A percentile compares a stretch with the other conserved stretches of the same genome.
These are phyloP conservation scores for Aquanectria penicillioides DNA, from an alignment of 2,329 filamentous ascomycete genomes.

Conservation along the genomic window DNA sequence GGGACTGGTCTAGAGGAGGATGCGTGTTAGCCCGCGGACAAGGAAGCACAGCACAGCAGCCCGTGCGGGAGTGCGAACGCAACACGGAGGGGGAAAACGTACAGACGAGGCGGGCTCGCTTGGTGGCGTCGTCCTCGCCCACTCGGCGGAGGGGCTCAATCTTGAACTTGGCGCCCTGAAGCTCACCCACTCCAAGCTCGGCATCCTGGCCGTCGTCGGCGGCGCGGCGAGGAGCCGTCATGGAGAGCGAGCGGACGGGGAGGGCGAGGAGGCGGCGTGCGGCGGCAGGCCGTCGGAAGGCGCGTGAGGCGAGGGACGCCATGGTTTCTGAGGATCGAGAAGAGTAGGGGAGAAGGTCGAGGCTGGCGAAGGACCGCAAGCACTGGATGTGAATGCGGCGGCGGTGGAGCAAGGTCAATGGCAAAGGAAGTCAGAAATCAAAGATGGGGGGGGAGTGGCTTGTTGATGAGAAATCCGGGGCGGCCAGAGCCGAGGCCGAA, in stretches of 20 bases:
- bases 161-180: constrained; percentile 86
- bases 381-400: neutral
- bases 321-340: constrained; percentile 15
- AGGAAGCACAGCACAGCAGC: too few species aligned
- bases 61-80: neutral
- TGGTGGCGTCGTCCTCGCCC: constrained; percentile 86
- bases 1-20: constrained; percentile 80
- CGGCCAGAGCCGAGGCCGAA: constrained; percentile 35
- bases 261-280: constrained; percentile 31
- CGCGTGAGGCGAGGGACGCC: constrained; percentile 37
- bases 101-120: constrained; percentile 84
- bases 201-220: constrained; percentile 24
- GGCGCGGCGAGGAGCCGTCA: constrained; percentile 31
- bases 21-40: neutral
- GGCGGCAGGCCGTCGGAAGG: constrained; percentile 31
- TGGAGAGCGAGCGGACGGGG: constrained; percentile 34
- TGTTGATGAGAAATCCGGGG: constrained; percentile 32
- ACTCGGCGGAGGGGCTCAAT: constrained; percentile 88
- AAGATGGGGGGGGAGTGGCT: constrained; percentile 5
- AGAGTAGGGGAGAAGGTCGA: too few species aligned
- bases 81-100: constrained; percentile 48
- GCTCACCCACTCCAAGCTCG: constrained; percentile 85
- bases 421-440: constrained; percentile 20
- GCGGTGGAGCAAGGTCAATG: neutral
- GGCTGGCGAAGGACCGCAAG: too few species aligned